phyloP scores from a whole-genome alignment of 2,329 filamentous ascomycete genomes.

The Cladosporium sp. region DNA sequence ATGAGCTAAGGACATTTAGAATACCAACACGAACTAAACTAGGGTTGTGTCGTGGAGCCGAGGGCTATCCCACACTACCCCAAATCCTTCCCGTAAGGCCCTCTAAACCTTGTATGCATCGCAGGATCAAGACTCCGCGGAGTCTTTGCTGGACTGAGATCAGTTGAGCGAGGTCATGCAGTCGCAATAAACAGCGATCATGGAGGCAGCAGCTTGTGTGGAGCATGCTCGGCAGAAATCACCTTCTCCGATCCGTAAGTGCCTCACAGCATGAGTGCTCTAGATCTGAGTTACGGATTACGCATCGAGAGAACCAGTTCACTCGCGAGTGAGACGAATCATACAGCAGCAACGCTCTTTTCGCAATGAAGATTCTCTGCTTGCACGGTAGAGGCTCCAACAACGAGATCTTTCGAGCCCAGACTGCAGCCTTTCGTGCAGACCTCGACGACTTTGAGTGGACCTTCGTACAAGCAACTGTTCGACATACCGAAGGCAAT shows the following conservation, averaged over 20 bases:
- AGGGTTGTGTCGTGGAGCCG: not conserved
- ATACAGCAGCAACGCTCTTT: not conserved
- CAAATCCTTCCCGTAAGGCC: not conserved
- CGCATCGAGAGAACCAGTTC: not conserved
- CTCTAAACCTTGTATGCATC: not conserved
- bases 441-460: slow-evolving; percentile 26
- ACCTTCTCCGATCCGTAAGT: not conserved
- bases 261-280: not conserved
- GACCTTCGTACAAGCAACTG: slow-evolving; percentile 23
- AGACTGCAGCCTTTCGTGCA: slow-evolving; percentile 21
- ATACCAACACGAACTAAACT: not conserved
- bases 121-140: not conserved
- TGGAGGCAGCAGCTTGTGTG: not conserved
- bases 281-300: not conserved
- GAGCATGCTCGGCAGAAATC: not conserved
- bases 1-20: not conserved
- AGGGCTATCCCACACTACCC: not conserved
- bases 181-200: not conserved
- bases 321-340: not conserved
- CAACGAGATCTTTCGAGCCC: slow-evolving; percentile 23
- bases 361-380: slow-evolving; percentile 23
- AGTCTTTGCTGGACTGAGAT: not conserved
- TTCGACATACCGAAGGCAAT: slow-evolving; percentile 24
- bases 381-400: slow-evolving; percentile 25
- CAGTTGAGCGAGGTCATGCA: not conserved